Base-by-base conservation (phyloP, 805 yeast genomes). In the Aciculoconidium aculeatum region DNA sequence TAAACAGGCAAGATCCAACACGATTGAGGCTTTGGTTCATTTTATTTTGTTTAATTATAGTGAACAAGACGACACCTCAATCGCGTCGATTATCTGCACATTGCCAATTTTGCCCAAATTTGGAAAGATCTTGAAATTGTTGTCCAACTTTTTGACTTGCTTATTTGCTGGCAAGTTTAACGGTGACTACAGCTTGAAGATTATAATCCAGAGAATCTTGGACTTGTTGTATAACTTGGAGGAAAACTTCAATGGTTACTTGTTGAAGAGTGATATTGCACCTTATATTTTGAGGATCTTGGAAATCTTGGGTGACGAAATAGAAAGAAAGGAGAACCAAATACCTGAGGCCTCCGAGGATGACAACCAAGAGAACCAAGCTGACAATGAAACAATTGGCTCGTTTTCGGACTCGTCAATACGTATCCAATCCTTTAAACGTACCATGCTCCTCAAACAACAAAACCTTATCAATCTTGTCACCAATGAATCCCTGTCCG, bases 21-120 rank as follows among this genome's bases (percentile, higher is more conserved):
- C 84, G 0, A 46, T 73, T 7, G 96, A 87, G 51, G 72, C 87
- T 25, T 64, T 87, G 20, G 74, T 88, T 32, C 96, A 88, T 55
- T 71, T 82, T 3, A 60, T 84, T 15, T 50, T 86, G 10, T 62
- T 61, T 31, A 42, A 44, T 17, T 37, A 39, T 13, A 23, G 35
- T 15, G 35, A 35, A 13, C 25, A 28, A n/a, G 41, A 39, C 12
- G 33, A 39, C 12, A 27, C 34, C 23, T 35, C 33, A 13, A 21
- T 34, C 11, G 36, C 11, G 32, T 53, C 29, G 18, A 33, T 41
- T n/a, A 42, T 51, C 15, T 37, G 45, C 11, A 47, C 51, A 4
- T 37, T 64, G 23, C 70, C 70, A 1, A 36, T 65, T 11, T 45
- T 60, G 23, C 59, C 67, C 6, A 41, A 49, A 25, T 58, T 64